Evolutionary conservation across 352 stramenopile species (phyloP).

Genomic region (Elongisporangium undulatum): DNA sequence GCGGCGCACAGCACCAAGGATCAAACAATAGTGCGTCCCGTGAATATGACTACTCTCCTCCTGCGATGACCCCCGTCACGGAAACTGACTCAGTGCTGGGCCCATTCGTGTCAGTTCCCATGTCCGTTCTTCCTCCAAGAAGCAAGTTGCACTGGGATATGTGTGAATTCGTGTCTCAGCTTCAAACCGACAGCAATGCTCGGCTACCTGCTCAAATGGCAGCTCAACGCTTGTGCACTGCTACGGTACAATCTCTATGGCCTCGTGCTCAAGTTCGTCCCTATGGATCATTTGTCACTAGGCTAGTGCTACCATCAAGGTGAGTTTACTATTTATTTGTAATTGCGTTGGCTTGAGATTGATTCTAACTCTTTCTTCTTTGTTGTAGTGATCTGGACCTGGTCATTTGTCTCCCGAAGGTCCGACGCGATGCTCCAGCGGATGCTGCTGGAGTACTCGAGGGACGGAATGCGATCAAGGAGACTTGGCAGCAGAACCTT

Average conservation of each 20-base stretch:
- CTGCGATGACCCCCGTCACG: neutral
- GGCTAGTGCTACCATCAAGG: conserved; percentile 93
- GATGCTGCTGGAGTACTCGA: conserved; percentile 94
- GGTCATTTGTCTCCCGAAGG: conserved; percentile 97
- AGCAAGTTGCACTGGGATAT: conserved; percentile 88
- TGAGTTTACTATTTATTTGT: conserved; percentile 4
- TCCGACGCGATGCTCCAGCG: conserved; percentile 92
- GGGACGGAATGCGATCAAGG: conserved; percentile 98
- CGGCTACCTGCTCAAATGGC: conserved; percentile 70
- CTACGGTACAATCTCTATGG: conserved; percentile 89
- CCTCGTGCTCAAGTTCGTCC: conserved; percentile 94
- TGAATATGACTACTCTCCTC: neutral
- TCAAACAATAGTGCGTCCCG: neutral
- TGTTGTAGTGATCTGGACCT: conserved; percentile 92
- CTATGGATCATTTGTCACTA: conserved; percentile 96
- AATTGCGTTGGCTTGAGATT: neutral
- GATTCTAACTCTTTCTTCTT: conserved; percentile 1
- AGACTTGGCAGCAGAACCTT: conserved; percentile 97
- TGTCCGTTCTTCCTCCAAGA: conserved; percentile 77
- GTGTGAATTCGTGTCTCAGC: conserved; percentile 78
- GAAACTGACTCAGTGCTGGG: conserved; percentile 39
- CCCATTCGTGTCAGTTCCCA: conserved; percentile 78
- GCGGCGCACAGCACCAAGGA: neutral
- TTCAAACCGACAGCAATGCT: conserved; percentile 70
- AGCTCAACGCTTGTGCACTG: conserved; percentile 70